Conservation (phyloP, 1,284 basidiomycete species). For the Ustilago cynodontis region DNA sequence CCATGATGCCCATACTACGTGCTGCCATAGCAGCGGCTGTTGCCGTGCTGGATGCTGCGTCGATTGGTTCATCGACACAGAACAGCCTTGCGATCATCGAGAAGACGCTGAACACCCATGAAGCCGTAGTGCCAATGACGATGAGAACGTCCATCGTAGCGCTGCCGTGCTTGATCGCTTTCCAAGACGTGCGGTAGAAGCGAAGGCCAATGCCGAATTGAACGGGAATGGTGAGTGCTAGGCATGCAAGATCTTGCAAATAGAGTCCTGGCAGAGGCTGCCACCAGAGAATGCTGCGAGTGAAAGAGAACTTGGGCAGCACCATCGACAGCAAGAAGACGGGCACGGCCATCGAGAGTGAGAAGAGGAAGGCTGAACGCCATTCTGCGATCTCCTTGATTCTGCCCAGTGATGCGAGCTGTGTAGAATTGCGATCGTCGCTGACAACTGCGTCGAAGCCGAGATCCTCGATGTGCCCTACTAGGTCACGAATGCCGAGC, state of each 20-base stretch:
- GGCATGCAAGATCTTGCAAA: slow-evolving; percentile 83
- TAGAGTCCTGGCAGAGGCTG: slow-evolving; percentile 74
- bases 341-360: slow-evolving; percentile 85
- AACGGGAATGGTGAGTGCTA: slow-evolving; percentile 88
- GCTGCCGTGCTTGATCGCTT: slow-evolving; percentile 85
- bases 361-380: slow-evolving; percentile 83
- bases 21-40: slow-evolving; percentile 6
- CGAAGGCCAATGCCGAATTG: slow-evolving; percentile 90
- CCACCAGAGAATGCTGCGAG: slow-evolving; percentile 62
- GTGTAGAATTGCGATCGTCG: slow-evolving; percentile 84
- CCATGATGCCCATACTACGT: slow-evolving; percentile 33
- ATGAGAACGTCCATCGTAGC: slow-evolving; percentile 94
- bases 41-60: not conserved
- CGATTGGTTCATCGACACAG: slow-evolving; percentile 34
- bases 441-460: slow-evolving; percentile 90
- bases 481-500: slow-evolving; percentile 58
- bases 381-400: slow-evolving; percentile 93
- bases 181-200: slow-evolving; percentile 91
- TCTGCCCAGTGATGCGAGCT: slow-evolving; percentile 88
- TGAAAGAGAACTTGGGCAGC: slow-evolving; percentile 75
- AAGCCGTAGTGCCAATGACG: slow-evolving; percentile 92
- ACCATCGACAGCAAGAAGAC: slow-evolving; percentile 94
- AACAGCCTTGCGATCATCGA: slow-evolving; percentile 73
- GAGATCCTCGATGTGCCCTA: slow-evolving; percentile 76
- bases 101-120: slow-evolving; percentile 88